These are phyloP conservation scores for Oldenlandia corymbosa DNA, from an alignment of 257 asterid species.

Conservation along the genomic window DNA sequence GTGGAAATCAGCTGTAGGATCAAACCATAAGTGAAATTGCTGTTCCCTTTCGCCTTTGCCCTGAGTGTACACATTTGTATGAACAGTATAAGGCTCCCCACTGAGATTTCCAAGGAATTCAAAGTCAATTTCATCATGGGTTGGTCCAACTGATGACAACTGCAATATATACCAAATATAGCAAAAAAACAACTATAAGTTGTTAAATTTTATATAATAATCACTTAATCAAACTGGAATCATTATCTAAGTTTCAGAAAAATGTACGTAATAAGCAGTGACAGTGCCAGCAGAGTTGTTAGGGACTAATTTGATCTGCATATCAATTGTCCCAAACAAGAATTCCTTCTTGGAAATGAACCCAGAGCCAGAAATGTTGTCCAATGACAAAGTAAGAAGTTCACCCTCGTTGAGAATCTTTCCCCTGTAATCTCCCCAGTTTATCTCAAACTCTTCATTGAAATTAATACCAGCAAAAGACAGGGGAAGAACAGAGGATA, in stretches of 20 bases:
- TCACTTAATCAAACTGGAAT: background rate
- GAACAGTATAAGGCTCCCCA: conserved; percentile 56
- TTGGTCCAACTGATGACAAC: conserved; percentile 52
- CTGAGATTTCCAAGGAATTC: conserved; percentile 70
- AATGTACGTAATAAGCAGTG: conserved; percentile 50
- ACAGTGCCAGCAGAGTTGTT: conserved; percentile 76
- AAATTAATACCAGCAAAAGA: conserved; percentile 22
- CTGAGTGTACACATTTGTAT: conserved; percentile 55
- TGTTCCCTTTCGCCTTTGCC: conserved; percentile 66
- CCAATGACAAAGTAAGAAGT: conserved; percentile 51
- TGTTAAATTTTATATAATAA: background rate
- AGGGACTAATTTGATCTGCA: conserved; percentile 53
- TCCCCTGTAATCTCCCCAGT: conserved; percentile 55
- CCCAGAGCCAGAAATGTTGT: conserved; percentile 54
- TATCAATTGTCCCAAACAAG: conserved; percentile 38
- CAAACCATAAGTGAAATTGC: conserved; percentile 68
- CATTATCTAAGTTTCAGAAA: too few relatives aligned
- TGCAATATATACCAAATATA: background rate
- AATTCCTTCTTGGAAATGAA: conserved; percentile 47
- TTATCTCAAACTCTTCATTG: conserved; percentile 46
- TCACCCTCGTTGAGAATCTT: conserved; percentile 52
- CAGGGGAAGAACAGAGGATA: conserved; percentile 12
- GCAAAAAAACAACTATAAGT: background rate
- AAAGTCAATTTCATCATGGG: conserved; percentile 67
- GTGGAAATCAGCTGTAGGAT: conserved; percentile 55